Evolutionary conservation across 2,329 filamentous ascomycete genomes (phyloP).

Genomic region (Hypoxylon sp.): DNA sequence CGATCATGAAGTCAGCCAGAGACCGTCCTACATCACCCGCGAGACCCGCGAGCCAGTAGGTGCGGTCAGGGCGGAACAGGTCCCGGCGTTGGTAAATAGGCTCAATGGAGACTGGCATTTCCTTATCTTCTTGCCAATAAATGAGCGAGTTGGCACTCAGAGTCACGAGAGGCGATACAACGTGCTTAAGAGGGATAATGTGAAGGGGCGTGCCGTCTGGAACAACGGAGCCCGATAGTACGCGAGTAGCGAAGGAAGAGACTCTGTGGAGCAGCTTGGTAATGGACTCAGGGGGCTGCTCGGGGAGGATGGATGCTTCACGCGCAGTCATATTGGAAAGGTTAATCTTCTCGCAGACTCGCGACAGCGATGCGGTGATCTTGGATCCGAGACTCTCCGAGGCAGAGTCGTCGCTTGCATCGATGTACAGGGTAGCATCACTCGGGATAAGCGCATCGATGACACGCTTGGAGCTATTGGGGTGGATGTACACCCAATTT

Average conservation of each 20-base stretch:
- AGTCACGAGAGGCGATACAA: constrained; percentile 2
- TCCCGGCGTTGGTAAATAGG: constrained; percentile 10
- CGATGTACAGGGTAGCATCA: background rate
- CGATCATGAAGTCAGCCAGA: constrained; percentile 44
- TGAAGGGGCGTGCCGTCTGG: background rate
- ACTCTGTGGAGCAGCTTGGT: constrained; percentile 5
- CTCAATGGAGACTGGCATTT: constrained; percentile 13
- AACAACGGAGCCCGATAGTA: background rate
- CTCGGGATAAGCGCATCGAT: background rate
- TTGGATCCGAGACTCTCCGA: constrained; percentile 1
- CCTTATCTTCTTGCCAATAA: constrained; percentile 2
- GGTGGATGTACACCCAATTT: constrained; percentile 6
- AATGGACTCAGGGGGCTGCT: constrained; percentile 1
- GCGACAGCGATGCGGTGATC: constrained; percentile 2
- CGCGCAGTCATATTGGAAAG: constrained; percentile 1
- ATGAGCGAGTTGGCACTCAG: constrained; percentile 12
- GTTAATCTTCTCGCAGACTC: constrained; percentile 1
- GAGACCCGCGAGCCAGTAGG: constrained; percentile 47
- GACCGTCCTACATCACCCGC: constrained; percentile 46
- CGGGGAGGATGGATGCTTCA: constrained; percentile 4
- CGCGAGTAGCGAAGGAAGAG: background rate
- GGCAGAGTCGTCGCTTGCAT: background rate
- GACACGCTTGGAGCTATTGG: constrained; percentile 4
- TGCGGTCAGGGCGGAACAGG: constrained; percentile 38
- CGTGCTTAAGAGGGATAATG: background rate